Conservation (phyloP, 1,139 yeast species). For the Debaryomyces subglobosus region DNA sequence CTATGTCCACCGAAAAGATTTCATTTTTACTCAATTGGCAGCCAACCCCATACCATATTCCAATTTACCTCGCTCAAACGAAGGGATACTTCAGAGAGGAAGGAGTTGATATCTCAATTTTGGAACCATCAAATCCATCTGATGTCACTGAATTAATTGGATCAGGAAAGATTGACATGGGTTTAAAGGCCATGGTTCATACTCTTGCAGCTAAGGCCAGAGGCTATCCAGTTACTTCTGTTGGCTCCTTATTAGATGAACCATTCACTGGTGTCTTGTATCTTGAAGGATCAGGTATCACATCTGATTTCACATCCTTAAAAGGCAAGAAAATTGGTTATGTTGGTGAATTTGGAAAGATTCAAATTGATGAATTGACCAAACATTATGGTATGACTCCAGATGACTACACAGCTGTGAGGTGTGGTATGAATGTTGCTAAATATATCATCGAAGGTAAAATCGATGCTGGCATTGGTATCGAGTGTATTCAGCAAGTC, state of each 20-base stretch:
- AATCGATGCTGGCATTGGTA: slow-evolving; percentile 62
- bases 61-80: slow-evolving; percentile 52
- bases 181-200: slow-evolving; percentile 63
- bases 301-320: slow-evolving; percentile 52
- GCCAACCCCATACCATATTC: slow-evolving; percentile 60
- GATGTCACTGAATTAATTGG: slow-evolving; percentile 63
- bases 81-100: slow-evolving; percentile 56
- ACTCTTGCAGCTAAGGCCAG: slow-evolving; percentile 63
- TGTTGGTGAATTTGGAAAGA: slow-evolving; percentile 63
- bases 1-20: slow-evolving; percentile 42
- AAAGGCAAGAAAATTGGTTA: slow-evolving; percentile 59
- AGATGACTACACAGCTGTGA: slow-evolving; percentile 58
- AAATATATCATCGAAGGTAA: slow-evolving; percentile 56
- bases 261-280: slow-evolving; percentile 61
- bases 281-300: slow-evolving; percentile 54
- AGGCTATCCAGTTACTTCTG: slow-evolving; percentile 59
- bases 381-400: slow-evolving; percentile 59
- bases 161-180: slow-evolving; percentile 60
- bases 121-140: slow-evolving; percentile 61
- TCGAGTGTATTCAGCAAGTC: slow-evolving; percentile 62
- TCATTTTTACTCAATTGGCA: slow-evolving; percentile 60
- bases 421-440: slow-evolving; percentile 65
- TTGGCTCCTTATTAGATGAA: slow-evolving; percentile 58
- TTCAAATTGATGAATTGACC: slow-evolving; percentile 59
- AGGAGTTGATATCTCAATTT: slow-evolving; percentile 53